Evolutionary conservation across 768 basidiomycete genomes (phyloP), one percentile per base, ranked within the genome.

Genomic region (Agaricus subrufescens): DNA sequence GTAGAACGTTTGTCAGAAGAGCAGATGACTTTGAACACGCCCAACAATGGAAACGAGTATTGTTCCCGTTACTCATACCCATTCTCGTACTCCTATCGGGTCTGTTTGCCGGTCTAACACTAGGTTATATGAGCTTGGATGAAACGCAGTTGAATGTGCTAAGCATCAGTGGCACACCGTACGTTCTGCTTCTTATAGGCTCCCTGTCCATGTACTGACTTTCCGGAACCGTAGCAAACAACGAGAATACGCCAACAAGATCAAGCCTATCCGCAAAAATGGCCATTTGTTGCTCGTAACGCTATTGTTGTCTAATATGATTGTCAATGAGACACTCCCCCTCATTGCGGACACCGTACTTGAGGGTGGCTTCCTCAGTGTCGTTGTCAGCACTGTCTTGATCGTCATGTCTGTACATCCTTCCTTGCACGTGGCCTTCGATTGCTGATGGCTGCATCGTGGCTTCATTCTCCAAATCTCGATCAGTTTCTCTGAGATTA

Each of bases 91-190:
- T 92, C 47, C 65, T 88, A 60, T 93, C 89, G 57, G 92, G 92
- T 66, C 63, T 93, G 57, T 94, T 94, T 81, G 92, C 92, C 78
- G 90, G 94, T 70, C 76, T 94, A 61, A 95, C 94, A 56, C 75
- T 95, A 46, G 93, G 93, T 34, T 94, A 92, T 69, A 94, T 95
- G 89, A 89, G 87, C 62, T 79, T 95, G 68, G 93, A 96, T 71
- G 89, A 89, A 69, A 94, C 93, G 40, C 92, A 94, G 76, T 81
- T 96, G 43, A 86, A 88, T 65, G 94, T 96, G 2, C 72, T 96
- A 23, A 85, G 86, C 60, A 86, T 92, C 58, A 88, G 88, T 54
- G 94, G 94, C 14, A 90, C 89, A 25, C 79, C 87, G 89, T 91
- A 62, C 57, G 89, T 67, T 19, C 52, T 50, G n/a, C 5, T 31